Evolutionary conservation across 768 basidiomycete species (phyloP).

Genomic region (Neoboletus brunneissimus): DNA sequence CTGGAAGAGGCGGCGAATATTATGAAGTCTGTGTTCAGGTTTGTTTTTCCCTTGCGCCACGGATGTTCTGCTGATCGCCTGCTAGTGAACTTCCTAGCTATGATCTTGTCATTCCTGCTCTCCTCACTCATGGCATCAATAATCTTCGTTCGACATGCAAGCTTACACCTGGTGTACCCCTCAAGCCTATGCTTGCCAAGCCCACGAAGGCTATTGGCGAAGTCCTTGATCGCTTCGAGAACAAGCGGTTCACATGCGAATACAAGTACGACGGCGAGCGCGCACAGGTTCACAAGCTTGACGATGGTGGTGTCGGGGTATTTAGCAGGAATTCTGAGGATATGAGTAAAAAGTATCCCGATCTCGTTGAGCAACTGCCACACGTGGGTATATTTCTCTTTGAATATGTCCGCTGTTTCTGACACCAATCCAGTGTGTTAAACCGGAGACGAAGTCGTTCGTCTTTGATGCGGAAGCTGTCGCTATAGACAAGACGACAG

Average conservation of each 20-base stretch:
- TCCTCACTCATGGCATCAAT: conserved; percentile 75
- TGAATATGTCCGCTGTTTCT: neutral
- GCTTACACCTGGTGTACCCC: conserved; percentile 90
- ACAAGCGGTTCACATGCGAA: conserved; percentile 94
- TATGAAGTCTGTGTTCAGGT: conserved; percentile 95
- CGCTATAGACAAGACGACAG: conserved; percentile 82
- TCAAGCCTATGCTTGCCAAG: conserved; percentile 99
- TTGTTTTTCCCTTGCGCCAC: conserved; percentile 10
- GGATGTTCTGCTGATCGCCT: conserved; percentile 2
- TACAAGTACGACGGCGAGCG: conserved; percentile 99
- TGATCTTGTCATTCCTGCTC: conserved; percentile 86
- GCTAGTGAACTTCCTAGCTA: conserved; percentile 88
- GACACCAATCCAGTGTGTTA: conserved; percentile 65
- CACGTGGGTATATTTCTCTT: conserved; percentile 45
- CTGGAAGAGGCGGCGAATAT: conserved; percentile 74
- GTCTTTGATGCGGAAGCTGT: conserved; percentile 97
- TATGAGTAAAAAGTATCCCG: conserved; percentile 99
- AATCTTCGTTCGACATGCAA: conserved; percentile 74
- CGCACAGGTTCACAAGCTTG: conserved; percentile 88
- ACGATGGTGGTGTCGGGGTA: conserved; percentile 80
- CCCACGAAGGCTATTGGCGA: conserved; percentile 98
- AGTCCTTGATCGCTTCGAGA: conserved; percentile 95
- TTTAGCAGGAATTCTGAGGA: conserved; percentile 98
- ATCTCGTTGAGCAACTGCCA: conserved; percentile 92
- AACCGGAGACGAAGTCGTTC: conserved; percentile 79